Percentiles rank a stretch among this genome's conserved stretches.
Evolutionary conservation across 345 rosid species (phyloP).

Genomic region (Atalantia buxifolia): DNA sequence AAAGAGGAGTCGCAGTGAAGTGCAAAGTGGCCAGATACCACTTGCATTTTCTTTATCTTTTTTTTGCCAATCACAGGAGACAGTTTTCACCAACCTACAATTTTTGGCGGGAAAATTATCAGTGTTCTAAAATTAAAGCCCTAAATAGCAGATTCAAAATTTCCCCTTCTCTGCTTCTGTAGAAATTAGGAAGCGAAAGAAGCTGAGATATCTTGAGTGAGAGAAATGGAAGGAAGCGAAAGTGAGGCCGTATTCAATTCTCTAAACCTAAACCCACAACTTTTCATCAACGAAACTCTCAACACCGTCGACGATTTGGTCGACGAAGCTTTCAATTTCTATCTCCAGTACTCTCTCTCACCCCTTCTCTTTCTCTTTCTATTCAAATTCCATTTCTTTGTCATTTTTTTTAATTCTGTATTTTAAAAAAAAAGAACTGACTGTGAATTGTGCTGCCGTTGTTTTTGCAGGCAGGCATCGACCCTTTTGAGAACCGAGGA

Average conservation of each 20-base stretch:
- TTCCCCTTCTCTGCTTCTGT: not conserved
- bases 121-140: not conserved
- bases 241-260: slow-evolving; percentile 57
- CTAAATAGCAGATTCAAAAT: not conserved
- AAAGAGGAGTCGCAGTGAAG: no score
- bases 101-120: slow-evolving; percentile 12
- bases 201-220: not conserved
- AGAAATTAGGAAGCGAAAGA: not conserved
- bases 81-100: not conserved
- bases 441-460: not conserved
- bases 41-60: not conserved
- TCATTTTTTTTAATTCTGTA: not conserved
- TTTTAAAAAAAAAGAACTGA: not conserved
- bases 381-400: not conserved
- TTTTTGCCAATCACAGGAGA: not conserved
- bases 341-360: slow-evolving; percentile 30
- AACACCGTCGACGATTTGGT: slow-evolving; percentile 63
- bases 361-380: not conserved
- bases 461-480: slow-evolving; percentile 57
- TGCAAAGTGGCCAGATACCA: not conserved
- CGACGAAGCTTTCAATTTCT: slow-evolving; percentile 66
- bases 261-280: slow-evolving; percentile 61
- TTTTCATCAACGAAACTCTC: slow-evolving; percentile 71
- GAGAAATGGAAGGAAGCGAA: slow-evolving; percentile 71
- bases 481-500: slow-evolving; percentile 36